Conservation (phyloP, 2,329 filamentous ascomycete genomes). For the Pseudocercospora fijiensis region DNA sequence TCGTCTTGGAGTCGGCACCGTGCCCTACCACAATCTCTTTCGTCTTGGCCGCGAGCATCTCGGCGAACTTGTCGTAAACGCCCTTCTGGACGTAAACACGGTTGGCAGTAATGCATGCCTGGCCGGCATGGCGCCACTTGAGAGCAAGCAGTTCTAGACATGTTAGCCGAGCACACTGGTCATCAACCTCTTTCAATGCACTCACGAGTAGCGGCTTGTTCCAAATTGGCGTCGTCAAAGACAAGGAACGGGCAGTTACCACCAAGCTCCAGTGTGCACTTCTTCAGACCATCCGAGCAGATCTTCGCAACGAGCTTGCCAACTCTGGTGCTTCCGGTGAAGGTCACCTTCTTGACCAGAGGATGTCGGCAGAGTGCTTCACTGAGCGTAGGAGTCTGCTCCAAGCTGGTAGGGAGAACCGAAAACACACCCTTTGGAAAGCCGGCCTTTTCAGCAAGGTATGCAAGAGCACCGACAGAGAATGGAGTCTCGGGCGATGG, state of each 20-base stretch:
- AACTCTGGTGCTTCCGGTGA: conserved; percentile 61
- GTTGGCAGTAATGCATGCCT: conserved; percentile 66
- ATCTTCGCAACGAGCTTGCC: conserved; percentile 62
- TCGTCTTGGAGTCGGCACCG: conserved; percentile 56
- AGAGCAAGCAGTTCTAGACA: conserved; percentile 46
- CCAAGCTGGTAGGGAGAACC: conserved; percentile 59
- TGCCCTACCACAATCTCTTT: conserved; percentile 61
- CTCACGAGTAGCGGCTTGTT: conserved; percentile 54
- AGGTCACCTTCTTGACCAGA: conserved; percentile 61
- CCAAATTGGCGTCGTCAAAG: conserved; percentile 63
- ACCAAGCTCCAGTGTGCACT: conserved; percentile 63
- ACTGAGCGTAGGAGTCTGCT: conserved; percentile 55
- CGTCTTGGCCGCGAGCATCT: conserved; percentile 55
- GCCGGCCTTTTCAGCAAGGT: conserved; percentile 55
- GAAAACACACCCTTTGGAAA: conserved; percentile 62
- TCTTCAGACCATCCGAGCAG: conserved; percentile 62
- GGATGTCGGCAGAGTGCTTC: conserved; percentile 58
- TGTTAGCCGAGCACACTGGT: conserved; percentile 5
- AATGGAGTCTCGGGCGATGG: conserved; percentile 67
- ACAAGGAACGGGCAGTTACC: conserved; percentile 66
- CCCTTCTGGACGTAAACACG: conserved; percentile 63
- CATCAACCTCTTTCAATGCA: background rate
- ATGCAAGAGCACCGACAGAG: conserved; percentile 55
- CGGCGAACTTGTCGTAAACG: conserved; percentile 62
- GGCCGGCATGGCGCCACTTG: conserved; percentile 61